phyloP scores from a whole-genome alignment of 2,329 filamentous ascomycete species.

The Colletotrichum karsti region DNA sequence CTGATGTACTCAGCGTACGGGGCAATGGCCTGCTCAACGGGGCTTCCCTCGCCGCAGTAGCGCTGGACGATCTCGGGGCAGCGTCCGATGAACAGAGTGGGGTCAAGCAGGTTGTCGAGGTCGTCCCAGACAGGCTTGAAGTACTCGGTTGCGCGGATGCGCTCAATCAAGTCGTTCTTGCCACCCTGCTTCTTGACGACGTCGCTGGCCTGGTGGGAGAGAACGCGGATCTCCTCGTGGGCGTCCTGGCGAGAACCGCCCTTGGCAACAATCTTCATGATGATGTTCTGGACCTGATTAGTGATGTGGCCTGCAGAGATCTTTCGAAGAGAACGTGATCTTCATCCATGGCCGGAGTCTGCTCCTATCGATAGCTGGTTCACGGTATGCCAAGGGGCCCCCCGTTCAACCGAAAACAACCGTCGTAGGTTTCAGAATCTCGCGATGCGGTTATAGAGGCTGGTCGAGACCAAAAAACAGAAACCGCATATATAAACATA shows the following conservation, averaged over 20 bases:
- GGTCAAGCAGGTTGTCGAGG: conserved; percentile 72
- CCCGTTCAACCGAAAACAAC: no score
- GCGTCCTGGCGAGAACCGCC: conserved; percentile 81
- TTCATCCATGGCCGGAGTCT: no score
- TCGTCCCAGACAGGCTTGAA: conserved; percentile 78
- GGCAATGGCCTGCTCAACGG: conserved; percentile 46
- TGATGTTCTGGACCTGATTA: conserved; percentile 61
- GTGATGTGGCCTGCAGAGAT: neutral
- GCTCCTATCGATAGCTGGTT: no score
- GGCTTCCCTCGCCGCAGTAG: conserved; percentile 49
- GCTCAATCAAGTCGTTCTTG: conserved; percentile 57
- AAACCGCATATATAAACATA: neutral
- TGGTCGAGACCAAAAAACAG: no score
- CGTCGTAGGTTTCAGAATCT: no score
- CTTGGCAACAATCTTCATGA: conserved; percentile 79
- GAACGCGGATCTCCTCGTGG: conserved; percentile 86
- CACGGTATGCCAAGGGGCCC: no score
- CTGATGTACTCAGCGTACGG: conserved; percentile 47
- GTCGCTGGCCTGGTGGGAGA: conserved; percentile 78
- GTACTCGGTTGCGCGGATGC: conserved; percentile 77
- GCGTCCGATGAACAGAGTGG: conserved; percentile 61
- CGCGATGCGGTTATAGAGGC: no score
- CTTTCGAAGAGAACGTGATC: no score
- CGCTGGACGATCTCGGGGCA: conserved; percentile 54
- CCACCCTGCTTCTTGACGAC: conserved; percentile 62